Base-by-base conservation (phyloP, 2,329 filamentous ascomycete genomes). In the Xylaria sp. region DNA sequence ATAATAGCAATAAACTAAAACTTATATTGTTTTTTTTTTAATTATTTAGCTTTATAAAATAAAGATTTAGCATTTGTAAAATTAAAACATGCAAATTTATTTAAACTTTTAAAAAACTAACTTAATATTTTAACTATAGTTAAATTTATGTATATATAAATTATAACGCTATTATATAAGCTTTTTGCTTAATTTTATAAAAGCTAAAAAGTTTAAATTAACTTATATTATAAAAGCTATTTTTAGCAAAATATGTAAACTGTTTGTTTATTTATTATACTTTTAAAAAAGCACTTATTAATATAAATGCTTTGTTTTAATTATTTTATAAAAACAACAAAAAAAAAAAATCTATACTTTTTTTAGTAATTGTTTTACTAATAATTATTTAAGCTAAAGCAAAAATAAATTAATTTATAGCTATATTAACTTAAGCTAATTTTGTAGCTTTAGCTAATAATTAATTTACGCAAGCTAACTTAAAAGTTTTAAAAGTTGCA, bases 31-130 rank as follows among this genome's bases (percentile, higher is more conserved):
- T 54, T 54, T 54, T 54, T 22, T 54, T 54, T 11, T 25, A 38
- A 22, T 11, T 15, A 13, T 38, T 54, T 38, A 38, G 2, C n/a
- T 6, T 11, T 25, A 38, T 38, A 38, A 54, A 54, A 54, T 38
- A 38, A 54, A 22, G 25, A 25, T 54, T 25, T 54, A 54, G 38
- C 10, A 54, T 54, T 25, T 54, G 38, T 54, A 54, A 54, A 54
- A 54, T 54, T 54, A 54, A 54, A 54, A 54, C n/a, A 13, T 54
- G 13, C 13, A 38, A 7, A 2, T 22, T 54, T 13, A 54, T 54
- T 38, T 54, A 54, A 38, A 38, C 5, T 22, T 22, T 54, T 38
- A 54, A 54, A 54, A 54, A 54, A 5, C 31, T 54, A 38, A 54
- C 13, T 22, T 54, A 54, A 54, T 54, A 54, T 38, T 38, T 54